Conservation (phyloP, 1,284 basidiomycete species). For the Marasmius tenuissimus region DNA sequence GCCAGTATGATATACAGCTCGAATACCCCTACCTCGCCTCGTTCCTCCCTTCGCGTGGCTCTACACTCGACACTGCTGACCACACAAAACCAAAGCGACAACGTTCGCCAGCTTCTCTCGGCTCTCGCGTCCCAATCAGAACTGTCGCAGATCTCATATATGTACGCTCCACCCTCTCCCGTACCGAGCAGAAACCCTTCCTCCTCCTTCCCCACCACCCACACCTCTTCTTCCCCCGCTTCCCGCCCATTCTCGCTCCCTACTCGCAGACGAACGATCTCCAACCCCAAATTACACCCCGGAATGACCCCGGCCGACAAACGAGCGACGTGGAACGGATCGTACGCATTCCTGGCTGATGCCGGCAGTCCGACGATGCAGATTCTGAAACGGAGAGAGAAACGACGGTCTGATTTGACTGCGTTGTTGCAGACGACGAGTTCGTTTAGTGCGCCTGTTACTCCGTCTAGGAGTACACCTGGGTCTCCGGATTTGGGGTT, state of each 20-base stretch:
- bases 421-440: conserved; percentile 37
- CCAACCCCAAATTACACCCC: conserved; percentile 19
- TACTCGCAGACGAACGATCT: conserved; percentile 23
- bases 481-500: not conserved
- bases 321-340: conserved; percentile 74
- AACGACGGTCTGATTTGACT: conserved; percentile 54
- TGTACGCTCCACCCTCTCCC: conserved; percentile 79
- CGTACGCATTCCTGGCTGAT: conserved; percentile 49
- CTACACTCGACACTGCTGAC: conserved; percentile 71
- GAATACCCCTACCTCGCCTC: conserved; percentile 46
- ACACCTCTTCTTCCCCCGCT: not conserved
- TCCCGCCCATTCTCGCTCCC: conserved; percentile 44
- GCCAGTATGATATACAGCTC: conserved; percentile 28
- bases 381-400: conserved; percentile 43
- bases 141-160: conserved; percentile 72
- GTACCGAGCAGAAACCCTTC: conserved; percentile 28
- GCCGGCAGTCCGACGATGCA: conserved; percentile 44
- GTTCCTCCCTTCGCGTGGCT: conserved; percentile 63
- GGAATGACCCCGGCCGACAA: conserved; percentile 39
- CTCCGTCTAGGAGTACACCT: conserved; percentile 32
- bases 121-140: conserved; percentile 70
- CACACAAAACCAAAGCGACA: conserved; percentile 76
- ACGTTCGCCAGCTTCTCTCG: conserved; percentile 71
- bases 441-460: conserved; percentile 46
- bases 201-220: conserved; percentile 16